Percentiles rank a stretch among this genome's conserved stretches.
Evolutionary conservation across 495 filamentous ascomycete genomes (phyloP).

Genomic region (Aeminium ludgeri): DNA sequence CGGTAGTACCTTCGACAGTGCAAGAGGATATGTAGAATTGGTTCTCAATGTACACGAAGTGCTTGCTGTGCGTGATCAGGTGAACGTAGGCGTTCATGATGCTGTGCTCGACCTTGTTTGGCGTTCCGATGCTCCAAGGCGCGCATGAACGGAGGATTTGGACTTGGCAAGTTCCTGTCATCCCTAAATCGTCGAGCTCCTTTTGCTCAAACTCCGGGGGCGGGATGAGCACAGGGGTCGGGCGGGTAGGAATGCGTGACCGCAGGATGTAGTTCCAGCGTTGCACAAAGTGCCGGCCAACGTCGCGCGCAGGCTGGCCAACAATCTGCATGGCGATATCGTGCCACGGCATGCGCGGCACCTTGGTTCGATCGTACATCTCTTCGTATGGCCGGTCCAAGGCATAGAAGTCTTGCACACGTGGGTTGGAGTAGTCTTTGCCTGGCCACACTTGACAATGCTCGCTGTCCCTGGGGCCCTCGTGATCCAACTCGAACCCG

Average conservation of each 20-base stretch:
- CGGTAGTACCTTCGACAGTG: conserved; percentile 67
- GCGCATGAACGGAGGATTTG: conserved; percentile 84
- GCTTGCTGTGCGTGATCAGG: conserved; percentile 83
- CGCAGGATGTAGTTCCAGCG: conserved; percentile 96
- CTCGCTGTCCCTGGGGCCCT: conserved; percentile 70
- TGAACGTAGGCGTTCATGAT: conserved; percentile 94
- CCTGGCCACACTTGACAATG: conserved; percentile 94
- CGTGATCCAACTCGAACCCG: conserved; percentile 64
- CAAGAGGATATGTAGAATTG: conserved; percentile 97
- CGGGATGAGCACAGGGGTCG: conserved; percentile 82
- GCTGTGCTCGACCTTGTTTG: conserved; percentile 67
- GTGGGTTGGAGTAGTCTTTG: conserved; percentile 96
- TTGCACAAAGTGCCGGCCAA: conserved; percentile 96
- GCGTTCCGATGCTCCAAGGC: conserved; percentile 82
- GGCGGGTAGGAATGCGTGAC: conserved; percentile 80
- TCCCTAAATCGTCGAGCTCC: conserved; percentile 71
- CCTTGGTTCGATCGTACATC: conserved; percentile 85
- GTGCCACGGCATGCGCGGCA: conserved; percentile 97
- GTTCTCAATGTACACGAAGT: conserved; percentile 98
- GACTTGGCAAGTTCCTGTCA: conserved; percentile 87
- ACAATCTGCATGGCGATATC: conserved; percentile 98
- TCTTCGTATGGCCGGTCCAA: conserved; percentile 93
- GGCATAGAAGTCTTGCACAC: conserved; percentile 86
- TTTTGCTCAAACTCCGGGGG: conserved; percentile 77
- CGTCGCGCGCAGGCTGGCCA: conserved; percentile 83